Base-by-base conservation (phyloP, 2,329 filamentous ascomycete genomes). In the Zymoseptoria passerinii region DNA sequence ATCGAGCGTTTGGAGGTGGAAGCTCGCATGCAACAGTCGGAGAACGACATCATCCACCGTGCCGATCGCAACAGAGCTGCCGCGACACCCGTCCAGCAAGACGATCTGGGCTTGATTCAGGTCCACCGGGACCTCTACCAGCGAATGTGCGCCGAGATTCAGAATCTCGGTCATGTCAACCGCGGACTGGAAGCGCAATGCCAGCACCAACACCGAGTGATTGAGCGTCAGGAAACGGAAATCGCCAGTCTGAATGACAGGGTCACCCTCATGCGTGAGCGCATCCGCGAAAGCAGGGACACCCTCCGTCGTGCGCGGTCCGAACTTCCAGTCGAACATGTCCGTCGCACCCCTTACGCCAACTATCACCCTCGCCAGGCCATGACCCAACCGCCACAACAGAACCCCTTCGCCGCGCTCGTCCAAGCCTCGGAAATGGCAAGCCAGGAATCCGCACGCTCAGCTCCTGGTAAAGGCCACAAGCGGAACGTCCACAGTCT, bases 1-100 rank as follows among this genome's bases (percentile, higher is more conserved):
- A 83, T 90, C 8, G 92, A 95, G 73, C 85, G 91, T 27, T 90
- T 92, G 65, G 88, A 86, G 40, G 92, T 96, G 4, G 92, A 96
- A 73, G 88, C 95, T 67, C 89, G 94, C 64, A 92, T 96, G 83
- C 88, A 87, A n/a, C 84, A 90, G 62, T 83, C 88, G 20, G 91
- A 96, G 73, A 87, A 95, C 19, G 89, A 96, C 61, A 89, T 92
- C 10, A 77, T 96, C 28, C 87, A 91, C 60, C 80, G 82, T 61
- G 85, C 85, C 13, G 88, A 94, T 69, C 83, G 88, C 70, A 54
- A 82, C 82, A 54, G 84, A 79, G 59, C 74, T 81, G 58, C 80
- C 76, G 64, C 74, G 75, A 6, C 78, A 76, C 19, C 77, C 5
- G 55, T 62, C 8, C 68, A 67, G 48, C 35, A 44, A 44, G 35